Percentiles rank a stretch among this genome's conserved stretches.
Evolutionary conservation across 371 early-diverging fungal species (phyloP).

Genomic region (Amoeboaphelidium occidentale): DNA sequence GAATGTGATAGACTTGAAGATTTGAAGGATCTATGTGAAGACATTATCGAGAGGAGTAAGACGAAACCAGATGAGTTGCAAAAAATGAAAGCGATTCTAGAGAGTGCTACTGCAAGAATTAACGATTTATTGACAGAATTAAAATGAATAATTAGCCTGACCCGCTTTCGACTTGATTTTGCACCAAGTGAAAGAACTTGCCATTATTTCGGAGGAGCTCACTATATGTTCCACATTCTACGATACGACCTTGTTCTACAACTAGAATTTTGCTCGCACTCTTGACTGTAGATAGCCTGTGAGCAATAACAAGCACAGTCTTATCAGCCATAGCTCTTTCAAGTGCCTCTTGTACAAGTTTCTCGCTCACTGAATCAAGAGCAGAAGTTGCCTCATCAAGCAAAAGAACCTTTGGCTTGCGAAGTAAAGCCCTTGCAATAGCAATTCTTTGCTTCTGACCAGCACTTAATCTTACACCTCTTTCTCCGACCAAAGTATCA

Average conservation of each 20-base stretch:
- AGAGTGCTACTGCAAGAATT: no score
- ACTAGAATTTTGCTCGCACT: constrained; percentile 9
- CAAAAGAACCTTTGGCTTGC: constrained; percentile 11
- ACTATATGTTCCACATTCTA: neutral
- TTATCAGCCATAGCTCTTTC: neutral
- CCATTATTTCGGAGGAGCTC: neutral
- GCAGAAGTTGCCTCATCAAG: constrained; percentile 29
- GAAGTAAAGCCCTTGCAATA: constrained; percentile 24
- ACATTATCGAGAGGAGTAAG: no score
- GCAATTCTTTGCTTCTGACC: constrained; percentile 43
- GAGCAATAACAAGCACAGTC: constrained; percentile 11
- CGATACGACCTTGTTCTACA: constrained; percentile 2
- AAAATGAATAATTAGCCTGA: no score
- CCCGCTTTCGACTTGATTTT: no score
- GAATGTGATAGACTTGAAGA: no score
- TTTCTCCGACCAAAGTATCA: constrained; percentile 46
- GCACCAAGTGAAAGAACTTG: no score
- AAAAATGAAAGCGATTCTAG: no score
- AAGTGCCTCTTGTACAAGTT: neutral
- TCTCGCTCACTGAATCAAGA: constrained; percentile 15
- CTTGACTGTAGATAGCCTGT: constrained; percentile 7
- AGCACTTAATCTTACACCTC: constrained; percentile 34
- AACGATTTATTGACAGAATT: no score
- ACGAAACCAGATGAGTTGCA: no score
- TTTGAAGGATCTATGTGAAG: no score